Evolutionary conservation across 1,284 basidiomycete genomes (phyloP), one percentile per base, ranked within the genome.

Genomic region (Cutaneotrichosporon sp.): DNA sequence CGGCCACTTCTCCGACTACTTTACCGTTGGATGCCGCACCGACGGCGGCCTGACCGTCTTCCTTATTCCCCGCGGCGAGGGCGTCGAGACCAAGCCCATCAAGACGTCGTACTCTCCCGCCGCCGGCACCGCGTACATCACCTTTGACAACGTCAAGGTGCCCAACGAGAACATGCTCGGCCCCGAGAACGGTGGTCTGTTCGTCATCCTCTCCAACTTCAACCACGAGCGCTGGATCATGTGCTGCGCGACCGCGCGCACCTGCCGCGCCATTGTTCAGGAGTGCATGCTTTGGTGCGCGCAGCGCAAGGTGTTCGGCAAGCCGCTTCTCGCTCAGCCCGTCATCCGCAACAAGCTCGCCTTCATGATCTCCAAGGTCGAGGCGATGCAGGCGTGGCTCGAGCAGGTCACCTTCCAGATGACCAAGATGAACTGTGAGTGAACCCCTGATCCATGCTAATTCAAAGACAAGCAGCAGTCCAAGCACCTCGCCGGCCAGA

Each of bases 361-460:
- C 4, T 82, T 84, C 31, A 92, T 95, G 90, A 92, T 95, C 65
- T 86, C 90, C 26, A 88, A 91, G 66, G 85, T 87, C 55, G 91
- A 95, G 81, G 87, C 90, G 0, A 87, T 87, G 61, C 93, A 97
- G 76, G 87, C 86, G 53, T 97, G 92, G 92, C 83, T 97, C 32
- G 94, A 97, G 69, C 90, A 87, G 75, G 83, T 96, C 68, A 96
- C 92, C 0, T 88, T 88, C 79, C 93, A 97, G 81, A 96, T 96
- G 92, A 88, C 86, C 77, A 88, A 94, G 72, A 93, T 93, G 78
- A 62, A 30, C 32, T 65, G 51, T 53, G 51, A 53, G 51, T 53
- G 4, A 11, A 10, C 10, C n/a, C 47, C n/a, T 26, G 21, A 22
- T 78, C 73, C 21, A 49, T 36, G 16, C 49, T 50, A 10, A 50